These are phyloP conservation scores for Tylopilus microsporus DNA, from an alignment of 1,284 basidiomycete species.

Conservation along the genomic window DNA sequence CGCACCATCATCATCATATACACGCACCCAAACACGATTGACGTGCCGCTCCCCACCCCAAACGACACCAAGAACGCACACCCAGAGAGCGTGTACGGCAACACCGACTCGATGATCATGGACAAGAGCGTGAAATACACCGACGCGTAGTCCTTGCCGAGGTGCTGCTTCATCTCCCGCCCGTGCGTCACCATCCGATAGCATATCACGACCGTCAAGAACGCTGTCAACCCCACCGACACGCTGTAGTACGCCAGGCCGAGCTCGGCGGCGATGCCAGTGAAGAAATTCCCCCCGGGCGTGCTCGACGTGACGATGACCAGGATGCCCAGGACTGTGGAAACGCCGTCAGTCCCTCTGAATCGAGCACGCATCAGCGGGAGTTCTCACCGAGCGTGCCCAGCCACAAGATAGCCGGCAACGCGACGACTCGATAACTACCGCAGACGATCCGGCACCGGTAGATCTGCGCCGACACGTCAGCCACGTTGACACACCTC, in stretches of 20 bases:
- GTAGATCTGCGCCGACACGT: slow-evolving; percentile 14
- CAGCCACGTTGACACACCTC: not conserved
- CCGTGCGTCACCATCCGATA: slow-evolving; percentile 21
- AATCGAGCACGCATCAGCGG: not conserved
- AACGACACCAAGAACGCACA: slow-evolving; percentile 26
- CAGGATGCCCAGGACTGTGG: slow-evolving; percentile 21
- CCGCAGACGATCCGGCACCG: slow-evolving; percentile 24
- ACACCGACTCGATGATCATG: slow-evolving; percentile 26
- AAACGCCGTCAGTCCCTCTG: not conserved
- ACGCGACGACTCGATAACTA: slow-evolving; percentile 13
- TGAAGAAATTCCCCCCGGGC: slow-evolving; percentile 23
- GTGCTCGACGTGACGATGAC: slow-evolving; percentile 15
- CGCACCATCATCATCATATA: slow-evolving; percentile 25
- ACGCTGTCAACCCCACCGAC: slow-evolving; percentile 22
- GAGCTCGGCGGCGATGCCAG: slow-evolving; percentile 15
- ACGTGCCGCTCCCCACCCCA: slow-evolving; percentile 13
- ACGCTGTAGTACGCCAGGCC: slow-evolving; percentile 25
- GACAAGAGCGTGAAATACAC: slow-evolving; percentile 21
- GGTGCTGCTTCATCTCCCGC: slow-evolving; percentile 5
- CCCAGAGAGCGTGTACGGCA: slow-evolving; percentile 28
- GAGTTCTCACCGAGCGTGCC: slow-evolving; percentile 22
- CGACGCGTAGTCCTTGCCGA: slow-evolving; percentile 20
- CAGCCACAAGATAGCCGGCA: slow-evolving; percentile 23
- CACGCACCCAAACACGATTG: slow-evolving; percentile 18
- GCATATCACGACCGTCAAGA: slow-evolving; percentile 23